Evolutionary conservation across 495 filamentous ascomycete genomes (phyloP), one percentile per base, ranked within the genome.

Genomic region (Sporormia fimetaria): DNA sequence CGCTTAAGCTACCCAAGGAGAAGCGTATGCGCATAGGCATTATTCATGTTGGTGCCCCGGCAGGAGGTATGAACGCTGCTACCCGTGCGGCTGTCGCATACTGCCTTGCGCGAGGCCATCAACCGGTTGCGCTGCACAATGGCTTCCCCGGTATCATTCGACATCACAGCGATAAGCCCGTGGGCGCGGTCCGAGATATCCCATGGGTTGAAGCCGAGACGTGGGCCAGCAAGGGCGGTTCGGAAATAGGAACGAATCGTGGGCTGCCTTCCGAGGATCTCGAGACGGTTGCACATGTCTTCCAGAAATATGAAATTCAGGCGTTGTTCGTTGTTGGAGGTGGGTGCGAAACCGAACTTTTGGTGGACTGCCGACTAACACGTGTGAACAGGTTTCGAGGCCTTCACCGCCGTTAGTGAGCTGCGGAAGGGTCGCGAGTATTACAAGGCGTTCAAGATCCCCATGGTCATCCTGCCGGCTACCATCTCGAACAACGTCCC

Each of bases 401-500:
- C 86, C 7, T 99, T 88, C 68, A 92, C 90, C 36, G 79, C 92
- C 1, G 70, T 95, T 32, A 81, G 79, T 25, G 78, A 96, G 60
- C 69, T 99, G 26, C 76, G 88, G 41, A 72, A 80, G 62, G 87
- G 81, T 3, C 70, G 86, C 37, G 70, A 75, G 7, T 66, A 81
- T 34, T 94, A 81, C 59, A 71, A 80, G 7, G 77, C 83, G 4
- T 83, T 99, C 50, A 83, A 83, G 58, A 96, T 99, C 49, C 92
- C 92, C 33, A 87, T 96, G 74, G 73, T 78, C 16, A 70, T 94
- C 17, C 68, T 96, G 10, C 92, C 92, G 12, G 92, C 92, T n/a
- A 99, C 92, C 18, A 87, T 99, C 57, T 87, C 81, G 52, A 96
- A 96, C 68, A 99, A 99, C 61, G 92, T 99, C 6, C 92, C 90